Evolutionary conservation across 1,284 basidiomycete species (phyloP), one percentile per base, ranked within the genome.

Genomic region (Trichosporon inkin): DNA sequence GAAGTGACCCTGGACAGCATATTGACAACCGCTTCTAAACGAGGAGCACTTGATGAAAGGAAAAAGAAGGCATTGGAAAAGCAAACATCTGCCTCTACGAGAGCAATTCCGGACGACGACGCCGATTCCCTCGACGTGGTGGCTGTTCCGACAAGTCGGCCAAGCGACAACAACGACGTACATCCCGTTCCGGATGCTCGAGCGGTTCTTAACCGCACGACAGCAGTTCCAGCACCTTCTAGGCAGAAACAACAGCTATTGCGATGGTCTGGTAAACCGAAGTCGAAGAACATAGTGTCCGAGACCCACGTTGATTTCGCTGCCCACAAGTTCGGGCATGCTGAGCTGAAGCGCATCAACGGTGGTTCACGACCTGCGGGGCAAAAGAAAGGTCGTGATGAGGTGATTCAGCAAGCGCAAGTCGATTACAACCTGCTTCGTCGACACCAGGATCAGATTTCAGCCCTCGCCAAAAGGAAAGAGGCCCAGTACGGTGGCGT

Each of bases 291-390:
- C 10, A 54, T 53, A 1, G 19, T 63, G 0, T 68, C 68, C n/a
- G 74, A 76, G 52, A 72, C 71, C 0, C 68, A 69, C 37, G 47
- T 68, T 13, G 66, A 66, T 6, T 65, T 64, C 53, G 74, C 72
- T 6, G 74, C 60, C 13, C 66, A 66, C 11, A 52, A 62, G 10
- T 71, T 66, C 52, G 52, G 62, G 2, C 74, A 76, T 38, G 63
- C 67, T 1, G 60, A 63, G 3, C 39, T 64, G 16, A 68, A 63
- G 34, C 47, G 52, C 3, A 37, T 44, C 0, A 70, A 73, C 41
- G 71, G 56, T 1, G 74, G 71, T 1, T 54, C 70, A 0, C 60
- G 57, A 11, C 71, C 72, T 2, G 68, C 64, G 1, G 72, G 68
- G 2, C 63, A 66, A 51, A 76, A 76, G 52, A 41, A 60, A 5